Evolutionary conservation across 1,284 basidiomycete genomes (phyloP).

Genomic region (Tremellales sp.): DNA sequence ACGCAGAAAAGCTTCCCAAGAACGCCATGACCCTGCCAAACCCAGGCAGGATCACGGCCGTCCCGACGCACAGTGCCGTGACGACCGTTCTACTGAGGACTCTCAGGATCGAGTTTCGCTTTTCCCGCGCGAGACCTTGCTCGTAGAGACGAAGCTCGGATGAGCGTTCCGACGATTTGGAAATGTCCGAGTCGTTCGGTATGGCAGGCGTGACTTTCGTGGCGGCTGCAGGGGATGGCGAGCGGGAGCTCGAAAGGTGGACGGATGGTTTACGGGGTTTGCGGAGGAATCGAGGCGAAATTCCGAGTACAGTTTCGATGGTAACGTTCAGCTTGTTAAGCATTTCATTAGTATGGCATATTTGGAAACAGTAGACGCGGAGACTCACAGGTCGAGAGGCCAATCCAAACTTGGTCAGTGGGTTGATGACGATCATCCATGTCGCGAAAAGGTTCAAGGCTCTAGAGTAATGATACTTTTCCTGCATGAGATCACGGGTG

Average conservation of each 20-base stretch:
- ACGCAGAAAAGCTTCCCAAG: conserved; percentile 80
- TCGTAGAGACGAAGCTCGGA: background rate
- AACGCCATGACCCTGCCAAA: conserved; percentile 80
- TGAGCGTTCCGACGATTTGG: conserved; percentile 1
- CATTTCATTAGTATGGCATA: background rate
- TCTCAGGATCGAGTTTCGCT: conserved; percentile 25
- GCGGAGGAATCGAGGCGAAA: conserved; percentile 31
- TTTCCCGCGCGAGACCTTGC: conserved; percentile 8
- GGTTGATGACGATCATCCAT: conserved; percentile 86
- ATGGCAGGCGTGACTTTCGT: conserved; percentile 17
- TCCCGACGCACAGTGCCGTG: conserved; percentile 31
- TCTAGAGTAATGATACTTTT: conserved; percentile 66
- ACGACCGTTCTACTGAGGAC: conserved; percentile 35
- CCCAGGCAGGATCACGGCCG: conserved; percentile 41
- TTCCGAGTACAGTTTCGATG: conserved; percentile 67
- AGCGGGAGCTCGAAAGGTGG: conserved; percentile 2
- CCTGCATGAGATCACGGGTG: conserved; percentile 75
- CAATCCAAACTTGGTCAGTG: conserved; percentile 84
- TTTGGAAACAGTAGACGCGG: background rate
- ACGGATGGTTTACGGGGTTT: background rate
- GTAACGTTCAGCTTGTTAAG: conserved; percentile 65
- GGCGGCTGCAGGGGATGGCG: conserved; percentile 6
- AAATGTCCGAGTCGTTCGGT: conserved; percentile 42
- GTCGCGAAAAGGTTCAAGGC: conserved; percentile 71
- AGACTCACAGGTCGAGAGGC: conserved; percentile 70